Base-by-base conservation (phyloP, 2,329 filamentous ascomycete species). In the Alternaria gansuensis region DNA sequence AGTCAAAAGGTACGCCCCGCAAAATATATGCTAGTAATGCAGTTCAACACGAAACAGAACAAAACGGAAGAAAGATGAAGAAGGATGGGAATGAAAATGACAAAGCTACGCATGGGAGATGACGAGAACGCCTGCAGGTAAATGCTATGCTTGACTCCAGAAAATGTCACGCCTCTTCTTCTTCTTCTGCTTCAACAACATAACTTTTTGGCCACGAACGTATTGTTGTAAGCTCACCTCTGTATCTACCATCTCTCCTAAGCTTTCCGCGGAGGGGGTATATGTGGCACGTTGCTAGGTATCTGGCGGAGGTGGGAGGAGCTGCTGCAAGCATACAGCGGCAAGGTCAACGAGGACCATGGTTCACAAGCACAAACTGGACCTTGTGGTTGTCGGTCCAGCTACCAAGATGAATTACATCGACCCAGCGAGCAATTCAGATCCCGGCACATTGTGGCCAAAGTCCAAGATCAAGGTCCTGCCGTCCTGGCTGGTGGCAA, bases 401-500 rank as follows among this genome's bases (percentile, higher is more conserved):
- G 44, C 31, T 26, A 26, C 29, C 10, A 28, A 17, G 33, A 7
- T 17, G 23, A 37, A 28, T 54, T 44, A 65, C 49, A 44, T 58
- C 37, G 57, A 60, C 33, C 67, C 66, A 34, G 68, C 65, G 8
- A 87, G 74, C 60, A 84, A 69, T 29, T 86, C 82, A 60, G 84
- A 80, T 29, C 83, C 84, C 59, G 83, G 77, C 54, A 87, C 78
- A 17, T 82, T 80, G 70, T 85, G 85, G 14, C 87, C 95, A 80
- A 98, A 99, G 80, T 99, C 95, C 84, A 98, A 89, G 60, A 99
- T 90, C 58, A 98, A 81, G 51, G 96, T 93, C 74, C 96, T 90
- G 33, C 93, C 91, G 72, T 97, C 93, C 78, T 99, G 95, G 49
- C 93, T 95, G 0, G 94, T 96, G 69, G 92, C 95, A 62, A 99